Evolutionary conservation across 2,329 filamentous ascomycete species (phyloP), one percentile per base, ranked within the genome.

Genomic region (Fusarium beomiforme): DNA sequence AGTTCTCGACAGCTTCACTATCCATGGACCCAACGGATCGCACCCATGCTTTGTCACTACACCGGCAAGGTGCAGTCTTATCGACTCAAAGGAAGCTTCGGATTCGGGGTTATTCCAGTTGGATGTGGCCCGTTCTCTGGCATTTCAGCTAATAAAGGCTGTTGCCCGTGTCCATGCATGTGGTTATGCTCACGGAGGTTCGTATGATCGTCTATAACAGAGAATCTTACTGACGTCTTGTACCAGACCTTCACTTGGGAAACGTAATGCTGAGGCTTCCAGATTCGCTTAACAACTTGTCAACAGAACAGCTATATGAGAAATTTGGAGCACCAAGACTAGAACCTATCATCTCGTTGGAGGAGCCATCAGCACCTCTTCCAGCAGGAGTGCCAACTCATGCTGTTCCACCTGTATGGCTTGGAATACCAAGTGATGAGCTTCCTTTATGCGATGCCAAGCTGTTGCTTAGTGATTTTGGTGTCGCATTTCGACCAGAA

Each of bases 171-270:
- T 79, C 11, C 78, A 81, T 57, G 31, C 64, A 4, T 57, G 60
- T 31, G 79, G 78, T 21, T 77, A 76, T 51, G 78, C 77, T 31
- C 79, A 82, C 70, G 79, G 80, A 64, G 75, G 75, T 75, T 34
- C 29, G 68, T 49, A 29, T 59, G 34, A 2, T 6, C 5, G 8
- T 19, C 17, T 5, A 23, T 43, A n/a, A 10, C 21, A 6, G 8
- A 33, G 21, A 23, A 6, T 17, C 4, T 26, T 24, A 21, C 46
- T 34, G 53, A 37, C 13, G 8, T 17, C 9, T 17, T 31, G 24
- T 4, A 4, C 21, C 29, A 77, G 80, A 78, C 62, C 65, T 82
- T 47, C 78, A 82, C 54, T 56, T 75, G 6, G 78, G 79, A n/a
- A 83, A 83, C 59, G 46, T 79, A 29, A 75, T 82, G 24, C 70